Base-by-base conservation (phyloP, 1,139 yeast species). In the Dujonia santamariae region DNA sequence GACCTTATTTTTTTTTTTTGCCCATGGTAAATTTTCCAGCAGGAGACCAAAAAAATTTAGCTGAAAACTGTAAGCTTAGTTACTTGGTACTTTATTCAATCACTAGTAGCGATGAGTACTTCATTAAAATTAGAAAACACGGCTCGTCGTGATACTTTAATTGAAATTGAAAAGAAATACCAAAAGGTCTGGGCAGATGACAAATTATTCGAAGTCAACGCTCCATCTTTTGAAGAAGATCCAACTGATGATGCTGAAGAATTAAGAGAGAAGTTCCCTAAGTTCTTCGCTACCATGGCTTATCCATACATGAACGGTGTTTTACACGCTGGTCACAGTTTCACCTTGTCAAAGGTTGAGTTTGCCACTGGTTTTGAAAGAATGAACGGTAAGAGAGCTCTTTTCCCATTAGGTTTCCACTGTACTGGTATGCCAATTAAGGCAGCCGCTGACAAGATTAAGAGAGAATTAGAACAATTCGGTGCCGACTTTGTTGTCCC, bases 351-450 rank as follows among this genome's bases (percentile, higher is more conserved):
- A 39, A 94, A 94, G 65, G 95, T 80, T 35, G 99, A 94, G 61
- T 94, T 85, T 59, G 85, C 94, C 36, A 74, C 86, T 38, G 97
- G 98, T 38, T 94, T 84, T 55, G 96, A 92, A 65, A 80, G 97
- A 63, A 85, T 94, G 92, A 74, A 76, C 53, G 97, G 97, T 46
- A 87, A 85, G 63, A 77, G 85, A 51, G 96, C 97, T 23, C 69
- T 92, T 43, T 92, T 87, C 67, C 98, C 99, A 34, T 74, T 94
- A 42, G 99, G 98, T 36, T 92, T 92, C 81, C 99, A 92, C 64
- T 94, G 98, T 75, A 92, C 98, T 29, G 99, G 99, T 72, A 85
- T 92, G 97, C 98, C 99, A 38, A 94, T 92, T 59, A 84, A 80
- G 67, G 92, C 98, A 13, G 78, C 96, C 53, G 98, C 99, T 32